These are phyloP conservation scores for Trichoderma sp. DNA, from an alignment of 2,329 filamentous ascomycete species.

Conservation along the genomic window DNA sequence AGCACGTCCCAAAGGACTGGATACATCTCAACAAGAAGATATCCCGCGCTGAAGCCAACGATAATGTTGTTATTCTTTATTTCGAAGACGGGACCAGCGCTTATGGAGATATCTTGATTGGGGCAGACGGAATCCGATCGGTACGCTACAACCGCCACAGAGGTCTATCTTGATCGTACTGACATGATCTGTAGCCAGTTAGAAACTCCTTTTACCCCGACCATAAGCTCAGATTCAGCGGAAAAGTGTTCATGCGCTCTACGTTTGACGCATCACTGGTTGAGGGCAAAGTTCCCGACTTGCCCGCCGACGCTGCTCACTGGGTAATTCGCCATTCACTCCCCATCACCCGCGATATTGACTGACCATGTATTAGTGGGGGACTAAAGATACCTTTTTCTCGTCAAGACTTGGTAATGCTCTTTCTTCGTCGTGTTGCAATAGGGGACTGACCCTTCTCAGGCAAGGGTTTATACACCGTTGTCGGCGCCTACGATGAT, in stretches of 20 bases:
- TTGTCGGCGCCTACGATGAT: constrained; percentile 47
- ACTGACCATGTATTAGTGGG: constrained; percentile 30
- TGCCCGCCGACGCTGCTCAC: constrained; percentile 29
- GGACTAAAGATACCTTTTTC: constrained; percentile 22
- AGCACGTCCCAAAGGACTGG: constrained; percentile 46
- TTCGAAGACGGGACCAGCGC: constrained; percentile 51
- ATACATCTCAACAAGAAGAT: constrained; percentile 51
- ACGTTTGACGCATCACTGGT: constrained; percentile 29
- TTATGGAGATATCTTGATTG: constrained; percentile 51
- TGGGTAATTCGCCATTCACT: constrained; percentile 17
- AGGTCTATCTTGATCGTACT: not conserved
- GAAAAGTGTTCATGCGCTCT: constrained; percentile 28
- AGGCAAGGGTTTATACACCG: constrained; percentile 44
- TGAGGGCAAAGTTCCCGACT: constrained; percentile 26
- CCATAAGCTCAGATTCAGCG: constrained; percentile 26
- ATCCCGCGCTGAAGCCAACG: constrained; percentile 33
- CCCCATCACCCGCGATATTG: too few species aligned
- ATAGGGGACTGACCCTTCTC: not conserved
- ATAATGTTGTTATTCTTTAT: constrained; percentile 36
- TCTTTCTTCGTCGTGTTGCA: not conserved
- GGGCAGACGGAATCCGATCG: constrained; percentile 57
- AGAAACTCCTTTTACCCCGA: constrained; percentile 23
- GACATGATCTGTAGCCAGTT: constrained; percentile 11
- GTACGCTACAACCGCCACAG: constrained; percentile 36
- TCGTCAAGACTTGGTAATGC: constrained; percentile 44